These are phyloP conservation scores for Cadophora gregata DNA, from an alignment of 2,329 filamentous ascomycete genomes.

Conservation along the genomic window DNA sequence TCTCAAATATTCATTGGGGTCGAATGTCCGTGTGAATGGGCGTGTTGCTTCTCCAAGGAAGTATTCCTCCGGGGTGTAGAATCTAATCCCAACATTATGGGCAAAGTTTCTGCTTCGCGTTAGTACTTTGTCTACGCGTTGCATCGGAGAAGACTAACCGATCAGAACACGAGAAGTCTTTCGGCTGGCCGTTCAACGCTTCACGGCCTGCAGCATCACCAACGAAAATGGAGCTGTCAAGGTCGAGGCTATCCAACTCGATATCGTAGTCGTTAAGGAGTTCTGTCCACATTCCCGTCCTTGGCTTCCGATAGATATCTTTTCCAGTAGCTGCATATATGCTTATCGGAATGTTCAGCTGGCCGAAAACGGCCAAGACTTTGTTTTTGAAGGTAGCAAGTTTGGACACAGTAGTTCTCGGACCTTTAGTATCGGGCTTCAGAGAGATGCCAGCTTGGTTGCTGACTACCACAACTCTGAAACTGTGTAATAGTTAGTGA, in stretches of 20 bases:
- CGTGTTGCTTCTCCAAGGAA: constrained; percentile 74
- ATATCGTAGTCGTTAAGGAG: constrained; percentile 59
- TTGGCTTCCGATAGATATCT: constrained; percentile 86
- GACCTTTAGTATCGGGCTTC: constrained; percentile 71
- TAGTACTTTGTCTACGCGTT: constrained; percentile 20
- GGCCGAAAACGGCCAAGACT: constrained; percentile 69
- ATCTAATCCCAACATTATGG: constrained; percentile 79
- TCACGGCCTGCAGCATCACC: constrained; percentile 79
- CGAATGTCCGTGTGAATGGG: constrained; percentile 73
- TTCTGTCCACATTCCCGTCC: constrained; percentile 85
- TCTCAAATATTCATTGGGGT: constrained; percentile 65
- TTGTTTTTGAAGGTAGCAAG: constrained; percentile 85
- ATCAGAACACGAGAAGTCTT: constrained; percentile 71
- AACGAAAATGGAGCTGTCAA: constrained; percentile 78
- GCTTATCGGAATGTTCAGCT: constrained; percentile 76
- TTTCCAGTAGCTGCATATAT: constrained; percentile 87
- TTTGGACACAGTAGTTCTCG: constrained; percentile 71
- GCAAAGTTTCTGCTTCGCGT: constrained; percentile 72
- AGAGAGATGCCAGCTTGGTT: constrained; percentile 88
- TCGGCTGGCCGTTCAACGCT: constrained; percentile 53
- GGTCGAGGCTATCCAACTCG: constrained; percentile 63
- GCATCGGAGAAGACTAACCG: constrained; percentile 37
- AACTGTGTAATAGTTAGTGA: constrained; percentile 53
- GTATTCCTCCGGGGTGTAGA: constrained; percentile 89
- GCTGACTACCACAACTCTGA: constrained; percentile 78